Evolutionary conservation across 2,329 filamentous ascomycete genomes (phyloP), one percentile per base, ranked within the genome.

Genomic region (Lecanicillium sp.): DNA sequence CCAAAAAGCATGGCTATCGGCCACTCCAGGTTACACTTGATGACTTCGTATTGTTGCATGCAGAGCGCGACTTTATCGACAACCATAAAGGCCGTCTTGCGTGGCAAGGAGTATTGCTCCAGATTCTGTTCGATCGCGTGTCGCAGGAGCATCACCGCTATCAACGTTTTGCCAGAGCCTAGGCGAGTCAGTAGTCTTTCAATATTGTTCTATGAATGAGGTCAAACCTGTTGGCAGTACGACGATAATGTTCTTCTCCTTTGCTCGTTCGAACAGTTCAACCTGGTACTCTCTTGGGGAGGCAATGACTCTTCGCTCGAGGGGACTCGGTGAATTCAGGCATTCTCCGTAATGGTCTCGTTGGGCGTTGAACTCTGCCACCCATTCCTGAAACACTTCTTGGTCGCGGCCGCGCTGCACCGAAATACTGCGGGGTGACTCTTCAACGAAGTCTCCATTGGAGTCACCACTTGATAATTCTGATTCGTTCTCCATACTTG

Each of bases 81-180:
- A 14, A 98, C 60, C 53, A 98, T 98, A 62, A 97, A 94, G 0
- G 87, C 77, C 8, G 86, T 74, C 19, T 81, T 80, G 28, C 68
- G 74, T 0, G 66, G 53, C 3, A 62, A 51, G 0, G 68, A 71
- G 29, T 88, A 76, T 46, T 78, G 65, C 45, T 86, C 79, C 2
- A 96, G 63, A 57, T 98, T 92, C 43, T 81, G 68, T 29, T 87
- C 78, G 20, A 97, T 71, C 9, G 78, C 72, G 56, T 94, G 77
- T 29, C 81, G 78, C 17, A 97, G 71, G 5, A 98, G 70, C 3
- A 97, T 71, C 1, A 87, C 88, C 0, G 92, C 89, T 49, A 98
- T 96, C n/a, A 96, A 69, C 0, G 92, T 98, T 62, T 98, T 98
- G 3, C 92, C 92, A 4, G 87, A 88, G 11, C 92, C 84, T 81